phyloP scores from a whole-genome alignment of 1,284 basidiomycete species.

The Ustilago sp. region DNA sequence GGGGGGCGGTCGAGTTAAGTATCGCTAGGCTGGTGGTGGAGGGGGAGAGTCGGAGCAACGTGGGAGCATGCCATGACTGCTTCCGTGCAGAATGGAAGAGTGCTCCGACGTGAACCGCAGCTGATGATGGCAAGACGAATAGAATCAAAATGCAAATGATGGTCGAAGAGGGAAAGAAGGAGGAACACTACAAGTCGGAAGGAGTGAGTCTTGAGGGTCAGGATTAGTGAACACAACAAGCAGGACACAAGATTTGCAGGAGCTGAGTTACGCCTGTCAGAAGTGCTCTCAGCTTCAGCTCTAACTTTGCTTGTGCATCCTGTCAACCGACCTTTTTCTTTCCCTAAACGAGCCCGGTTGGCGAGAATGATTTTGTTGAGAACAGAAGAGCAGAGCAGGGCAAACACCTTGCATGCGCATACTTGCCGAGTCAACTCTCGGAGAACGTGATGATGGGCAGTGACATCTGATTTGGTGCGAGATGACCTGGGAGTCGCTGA shows the following conservation, averaged over 20 bases:
- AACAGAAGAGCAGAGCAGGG: neutral
- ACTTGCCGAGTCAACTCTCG: neutral
- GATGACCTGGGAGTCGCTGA: neutral
- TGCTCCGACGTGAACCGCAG: neutral
- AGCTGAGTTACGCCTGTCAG: too few relatives aligned
- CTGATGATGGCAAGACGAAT: neutral
- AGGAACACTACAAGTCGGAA: neutral
- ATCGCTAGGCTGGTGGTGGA: neutral
- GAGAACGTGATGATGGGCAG: neutral
- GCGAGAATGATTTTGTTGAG: neutral
- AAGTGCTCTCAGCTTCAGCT: too few relatives aligned
- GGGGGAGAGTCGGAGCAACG: constrained; percentile 1
- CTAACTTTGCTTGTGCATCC: too few relatives aligned
- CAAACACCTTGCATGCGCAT: neutral
- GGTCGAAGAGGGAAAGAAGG: neutral
- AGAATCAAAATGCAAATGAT: neutral
- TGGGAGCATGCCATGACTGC: constrained; percentile 1
- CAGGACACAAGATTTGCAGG: too few relatives aligned
- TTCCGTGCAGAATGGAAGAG: neutral
- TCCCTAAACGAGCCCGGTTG: too few relatives aligned
- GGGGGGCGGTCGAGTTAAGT: neutral
- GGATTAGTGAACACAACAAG: neutral
- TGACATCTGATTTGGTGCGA: neutral
- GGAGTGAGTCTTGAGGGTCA: neutral
- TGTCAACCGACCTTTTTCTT: too few relatives aligned